Base-by-base conservation (phyloP, 495 filamentous ascomycete species). In the Articulospora tetracladia region DNA sequence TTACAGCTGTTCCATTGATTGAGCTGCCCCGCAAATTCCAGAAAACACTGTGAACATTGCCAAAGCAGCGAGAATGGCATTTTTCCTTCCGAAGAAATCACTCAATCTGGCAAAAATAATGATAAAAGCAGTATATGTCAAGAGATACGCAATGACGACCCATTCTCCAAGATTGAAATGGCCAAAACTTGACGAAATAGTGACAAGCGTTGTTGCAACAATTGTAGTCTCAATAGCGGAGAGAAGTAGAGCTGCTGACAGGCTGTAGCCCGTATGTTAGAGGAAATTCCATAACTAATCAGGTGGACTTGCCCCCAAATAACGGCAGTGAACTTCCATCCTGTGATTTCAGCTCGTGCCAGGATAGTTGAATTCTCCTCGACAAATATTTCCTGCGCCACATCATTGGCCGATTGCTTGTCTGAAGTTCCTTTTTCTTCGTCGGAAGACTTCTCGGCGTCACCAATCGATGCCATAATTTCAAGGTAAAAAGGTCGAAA, bases 141-240 rank as follows among this genome's bases (percentile, higher is more conserved):
- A 61, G 15, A 86, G 61, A 60, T 86, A 86, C 10, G 71, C 70
- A 4, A 78, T 81, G 20, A 85, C 72, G 12, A 86, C 70, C 83
- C 82, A 86, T 53, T 73, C 75, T 26, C 70, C 66, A 49, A 78
- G 67, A 24, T 73, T 66, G 49, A 84, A 84, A 15, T 76, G 76
- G 15, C 74, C 39, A 4, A 86, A 60, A n/a, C 73, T 71, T 61
- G 81, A 74, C 6, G 74, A 77, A n/a, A 68, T 68, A 30, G 24
- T 51, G 26, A 61, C 66, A 6, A 68, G 25, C 2, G 57, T 25
- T 25, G 65, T 68, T 19, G 50, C 55, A 3, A 68, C 58, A 13
- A 68, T 68, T 11, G 62, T 58, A 10, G 59, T 66, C 46, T 68
- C 65, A 11, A 68, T 32, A 11, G 63, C 51, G 3, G 65, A 68